Conservation (phyloP, 2,329 filamentous ascomycete species). For the Nemania abortiva region DNA sequence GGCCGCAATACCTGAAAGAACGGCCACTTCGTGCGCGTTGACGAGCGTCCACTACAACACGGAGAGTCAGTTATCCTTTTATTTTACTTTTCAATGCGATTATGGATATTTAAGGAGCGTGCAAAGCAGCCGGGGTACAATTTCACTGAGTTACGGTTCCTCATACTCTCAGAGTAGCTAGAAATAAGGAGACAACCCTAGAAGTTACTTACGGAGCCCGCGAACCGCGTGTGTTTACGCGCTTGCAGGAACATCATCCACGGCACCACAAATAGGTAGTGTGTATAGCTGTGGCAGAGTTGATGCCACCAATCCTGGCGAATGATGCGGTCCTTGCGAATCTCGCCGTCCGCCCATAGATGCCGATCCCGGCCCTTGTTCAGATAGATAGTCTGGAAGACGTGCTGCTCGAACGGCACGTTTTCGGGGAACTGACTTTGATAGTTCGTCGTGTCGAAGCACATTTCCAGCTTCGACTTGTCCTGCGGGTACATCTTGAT, state of each 20-base stretch:
- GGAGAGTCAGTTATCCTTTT: neutral
- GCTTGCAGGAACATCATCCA: conserved; percentile 76
- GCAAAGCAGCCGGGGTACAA: neutral
- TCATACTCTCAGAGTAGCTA: neutral
- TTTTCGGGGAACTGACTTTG: conserved; percentile 70
- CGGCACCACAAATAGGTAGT: conserved; percentile 71
- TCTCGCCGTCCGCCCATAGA: conserved; percentile 66
- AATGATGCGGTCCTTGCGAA: conserved; percentile 66
- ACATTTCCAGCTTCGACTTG: conserved; percentile 66
- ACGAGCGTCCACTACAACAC: conserved; percentile 70
- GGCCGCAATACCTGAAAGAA: conserved; percentile 75
- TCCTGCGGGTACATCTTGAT: conserved; percentile 67
- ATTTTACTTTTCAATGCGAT: no score
- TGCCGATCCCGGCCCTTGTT: conserved; percentile 67
- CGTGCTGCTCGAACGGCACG: conserved; percentile 54
- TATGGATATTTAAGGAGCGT: neutral
- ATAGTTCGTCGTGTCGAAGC: conserved; percentile 67
- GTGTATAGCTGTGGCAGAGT: conserved; percentile 69
- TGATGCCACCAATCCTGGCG: conserved; percentile 73
- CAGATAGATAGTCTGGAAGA: conserved; percentile 65
- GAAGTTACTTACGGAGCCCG: conserved; percentile 55
- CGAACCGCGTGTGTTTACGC: conserved; percentile 69
- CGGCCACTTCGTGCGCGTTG: conserved; percentile 75
- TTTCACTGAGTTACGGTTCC: neutral
- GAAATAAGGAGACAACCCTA: neutral